These are phyloP conservation scores for Monilinia fructicola DNA, from an alignment of 2,329 filamentous ascomycete species.

Conservation along the genomic window DNA sequence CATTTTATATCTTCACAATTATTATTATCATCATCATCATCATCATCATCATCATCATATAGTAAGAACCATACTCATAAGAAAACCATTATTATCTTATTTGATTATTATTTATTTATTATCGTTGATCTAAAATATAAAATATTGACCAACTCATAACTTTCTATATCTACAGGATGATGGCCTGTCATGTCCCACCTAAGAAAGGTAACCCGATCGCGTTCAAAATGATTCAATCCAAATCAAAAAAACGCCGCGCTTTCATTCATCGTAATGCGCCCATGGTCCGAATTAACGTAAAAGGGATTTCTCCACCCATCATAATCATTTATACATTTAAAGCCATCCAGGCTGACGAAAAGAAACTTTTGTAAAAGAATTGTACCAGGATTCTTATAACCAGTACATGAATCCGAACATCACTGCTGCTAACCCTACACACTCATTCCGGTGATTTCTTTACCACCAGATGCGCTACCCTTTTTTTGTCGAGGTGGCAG, in stretches of 20 bases:
- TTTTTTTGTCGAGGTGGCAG: slow-evolving; percentile 43
- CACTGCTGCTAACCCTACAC: slow-evolving; percentile 50
- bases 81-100: too few relatives aligned
- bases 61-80: too few relatives aligned
- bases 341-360: slow-evolving; percentile 17
- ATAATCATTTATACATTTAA: slow-evolving; percentile 26
- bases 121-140: not conserved
- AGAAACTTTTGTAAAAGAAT: slow-evolving; percentile 7
- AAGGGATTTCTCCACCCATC: slow-evolving; percentile 17
- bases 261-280: slow-evolving; percentile 31
- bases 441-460: slow-evolving; percentile 51
- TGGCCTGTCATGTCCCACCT: slow-evolving; percentile 3
- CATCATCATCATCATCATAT: not conserved
- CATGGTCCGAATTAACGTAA: slow-evolving; percentile 23
- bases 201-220: slow-evolving; percentile 3
- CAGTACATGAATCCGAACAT: slow-evolving; percentile 54
- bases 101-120: too few relatives aligned
- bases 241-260: slow-evolving; percentile 31
- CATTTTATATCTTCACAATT: too few relatives aligned
- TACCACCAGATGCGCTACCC: slow-evolving; percentile 46
- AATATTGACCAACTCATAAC: slow-evolving; percentile 7
- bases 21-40: too few relatives aligned
- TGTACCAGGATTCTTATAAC: slow-evolving; percentile 42
- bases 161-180: slow-evolving; percentile 5
- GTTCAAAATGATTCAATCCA: slow-evolving; percentile 11